Evolutionary conservation across 164 flowering plant genomes (phyloP).

Genomic region (Euptelea pleiosperma): DNA sequence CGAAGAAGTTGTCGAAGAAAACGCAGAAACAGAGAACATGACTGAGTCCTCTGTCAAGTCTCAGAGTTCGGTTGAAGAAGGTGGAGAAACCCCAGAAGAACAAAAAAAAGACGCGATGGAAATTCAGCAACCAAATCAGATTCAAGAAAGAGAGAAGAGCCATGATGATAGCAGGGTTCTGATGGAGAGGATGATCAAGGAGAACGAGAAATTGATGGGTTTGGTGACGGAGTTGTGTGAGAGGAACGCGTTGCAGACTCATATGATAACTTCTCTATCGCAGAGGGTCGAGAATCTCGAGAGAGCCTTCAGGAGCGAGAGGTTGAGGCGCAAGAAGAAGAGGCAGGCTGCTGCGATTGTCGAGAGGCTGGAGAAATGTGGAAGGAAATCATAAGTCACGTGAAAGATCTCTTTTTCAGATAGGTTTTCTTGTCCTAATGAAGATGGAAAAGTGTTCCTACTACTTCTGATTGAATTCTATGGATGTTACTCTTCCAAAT

Average conservation of each 20-base stretch:
- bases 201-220: slow-evolving; percentile 49
- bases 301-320: slow-evolving; percentile 42
- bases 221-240: slow-evolving; percentile 48
- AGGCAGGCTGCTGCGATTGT: slow-evolving; percentile 10
- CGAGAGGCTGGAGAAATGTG: slow-evolving; percentile 7
- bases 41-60: slow-evolving; percentile 11
- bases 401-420: not conserved
- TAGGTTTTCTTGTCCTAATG: too few relatives aligned
- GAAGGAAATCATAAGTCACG: not conserved
- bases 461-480: too few relatives aligned
- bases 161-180: slow-evolving; percentile 21
- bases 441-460: too few relatives aligned
- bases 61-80: slow-evolving; percentile 1
- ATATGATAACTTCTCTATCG: slow-evolving; percentile 39
- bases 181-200: slow-evolving; percentile 47
- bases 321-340: slow-evolving; percentile 42
- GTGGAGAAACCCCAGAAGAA: not conserved
- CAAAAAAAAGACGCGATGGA: slow-evolving; percentile 12
- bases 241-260: slow-evolving; percentile 42
- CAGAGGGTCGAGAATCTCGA: slow-evolving; percentile 60
- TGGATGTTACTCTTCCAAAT: too few relatives aligned
- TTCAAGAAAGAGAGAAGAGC: not conserved
- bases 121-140: not conserved
- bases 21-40: not conserved
- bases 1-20: too few relatives aligned